These are phyloP conservation scores for Mycena chlorophos DNA, from an alignment of 768 basidiomycete genomes.

Conservation along the genomic window DNA sequence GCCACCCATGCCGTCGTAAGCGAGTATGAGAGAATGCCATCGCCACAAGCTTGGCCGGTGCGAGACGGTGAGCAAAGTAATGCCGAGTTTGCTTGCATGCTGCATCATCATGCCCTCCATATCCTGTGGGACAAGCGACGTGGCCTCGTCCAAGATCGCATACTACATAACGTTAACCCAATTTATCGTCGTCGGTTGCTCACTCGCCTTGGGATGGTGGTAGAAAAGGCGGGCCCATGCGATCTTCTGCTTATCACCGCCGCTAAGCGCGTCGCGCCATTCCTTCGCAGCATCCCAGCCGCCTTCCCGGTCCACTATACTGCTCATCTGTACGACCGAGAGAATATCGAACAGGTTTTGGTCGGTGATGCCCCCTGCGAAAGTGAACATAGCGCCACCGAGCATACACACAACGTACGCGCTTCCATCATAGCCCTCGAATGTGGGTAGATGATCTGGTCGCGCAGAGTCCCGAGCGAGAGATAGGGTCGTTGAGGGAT, in stretches of 20 bases:
- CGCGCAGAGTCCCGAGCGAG: constrained; percentile 89
- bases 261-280: constrained; percentile 91
- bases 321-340: constrained; percentile 77
- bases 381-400: constrained; percentile 4
- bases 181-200: no score
- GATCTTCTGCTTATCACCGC: constrained; percentile 95
- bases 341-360: constrained; percentile 71
- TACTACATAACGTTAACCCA: constrained; percentile 52
- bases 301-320: constrained; percentile 90
- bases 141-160: constrained; percentile 95
- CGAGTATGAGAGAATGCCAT: constrained; percentile 84
- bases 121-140: constrained; percentile 88
- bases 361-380: constrained; percentile 70
- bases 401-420: constrained; percentile 46
- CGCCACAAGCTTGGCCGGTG: constrained; percentile 94
- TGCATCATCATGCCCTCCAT: constrained; percentile 96
- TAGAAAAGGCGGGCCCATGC: constrained; percentile 98
- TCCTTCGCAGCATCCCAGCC: constrained; percentile 90
- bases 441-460: constrained; percentile 97
- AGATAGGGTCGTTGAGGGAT: constrained; percentile 97
- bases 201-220: constrained; percentile 83
- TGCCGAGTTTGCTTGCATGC: constrained; percentile 80
- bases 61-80: constrained; percentile 92
- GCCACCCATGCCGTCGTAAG: constrained; percentile 92
- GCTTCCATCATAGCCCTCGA: constrained; percentile 75